Conservation (phyloP, 176 grass and related monocot species). For the Cymbopogon citratus region DNA sequence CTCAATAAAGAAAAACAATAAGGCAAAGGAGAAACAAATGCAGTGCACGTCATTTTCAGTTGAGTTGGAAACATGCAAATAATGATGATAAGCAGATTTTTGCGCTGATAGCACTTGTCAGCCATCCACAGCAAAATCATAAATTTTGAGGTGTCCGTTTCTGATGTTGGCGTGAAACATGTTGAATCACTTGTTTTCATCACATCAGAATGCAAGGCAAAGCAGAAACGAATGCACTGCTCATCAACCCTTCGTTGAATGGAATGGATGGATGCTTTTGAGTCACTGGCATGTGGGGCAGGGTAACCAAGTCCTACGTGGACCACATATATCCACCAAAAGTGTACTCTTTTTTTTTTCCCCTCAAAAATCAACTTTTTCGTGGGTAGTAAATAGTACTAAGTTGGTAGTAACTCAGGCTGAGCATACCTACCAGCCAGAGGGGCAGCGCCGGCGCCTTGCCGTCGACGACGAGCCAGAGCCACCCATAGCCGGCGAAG, state of each 20-base stretch:
- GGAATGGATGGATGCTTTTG: background rate
- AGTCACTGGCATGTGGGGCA: background rate
- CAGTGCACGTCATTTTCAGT: background rate
- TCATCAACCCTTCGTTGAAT: too few relatives aligned
- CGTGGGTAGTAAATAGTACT: too few relatives aligned
- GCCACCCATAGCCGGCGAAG: constrained; percentile 67
- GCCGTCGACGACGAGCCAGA: constrained; percentile 66
- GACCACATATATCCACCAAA: background rate
- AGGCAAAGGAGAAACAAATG: background rate
- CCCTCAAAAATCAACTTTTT: too few relatives aligned
- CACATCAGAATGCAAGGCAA: too few relatives aligned
- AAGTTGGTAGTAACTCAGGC: background rate
- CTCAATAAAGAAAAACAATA: background rate
- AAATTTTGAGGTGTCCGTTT: background rate
- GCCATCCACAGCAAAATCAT: background rate
- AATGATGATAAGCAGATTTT: background rate
- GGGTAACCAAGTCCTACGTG: background rate
- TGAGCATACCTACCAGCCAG: constrained; percentile 12
- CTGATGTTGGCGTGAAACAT: background rate
- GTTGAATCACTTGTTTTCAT: background rate
- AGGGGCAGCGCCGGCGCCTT: constrained; percentile 48
- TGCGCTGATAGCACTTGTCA: background rate
- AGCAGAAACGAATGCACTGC: too few relatives aligned
- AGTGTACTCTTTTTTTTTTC: background rate
- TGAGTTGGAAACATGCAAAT: background rate